A percentile compares a stretch with the other conserved stretches of the same genome.
These are phyloP conservation scores for Boletus coccyginus DNA, from an alignment of 768 basidiomycete species.

Conservation along the genomic window DNA sequence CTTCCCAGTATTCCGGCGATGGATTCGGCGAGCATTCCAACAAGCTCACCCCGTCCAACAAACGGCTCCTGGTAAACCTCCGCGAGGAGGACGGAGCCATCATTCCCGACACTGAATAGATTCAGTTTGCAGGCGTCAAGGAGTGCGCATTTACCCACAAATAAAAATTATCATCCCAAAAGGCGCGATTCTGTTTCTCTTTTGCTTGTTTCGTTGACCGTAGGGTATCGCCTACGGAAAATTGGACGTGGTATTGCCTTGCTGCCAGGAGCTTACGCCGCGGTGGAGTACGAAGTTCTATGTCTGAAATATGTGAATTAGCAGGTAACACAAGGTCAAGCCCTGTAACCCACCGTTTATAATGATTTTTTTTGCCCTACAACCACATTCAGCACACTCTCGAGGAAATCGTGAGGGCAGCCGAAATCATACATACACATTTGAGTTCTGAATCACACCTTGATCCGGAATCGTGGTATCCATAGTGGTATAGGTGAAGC, in stretches of 20 bases:
- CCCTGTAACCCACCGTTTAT: constrained; percentile 5
- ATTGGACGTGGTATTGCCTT: constrained; percentile 11
- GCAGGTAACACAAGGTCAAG: background rate
- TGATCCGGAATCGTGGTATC: background rate
- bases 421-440: constrained; percentile 1
- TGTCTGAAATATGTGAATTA: background rate
- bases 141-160: constrained; percentile 9
- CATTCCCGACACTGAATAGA: constrained; percentile 11
- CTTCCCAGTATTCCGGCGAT: constrained; percentile 9
- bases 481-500: background rate
- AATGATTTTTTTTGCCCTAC: constrained; percentile 9
- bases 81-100: constrained; percentile 8
- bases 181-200: constrained; percentile 5
- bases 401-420: background rate
- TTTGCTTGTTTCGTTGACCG: constrained; percentile 14
- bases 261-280: constrained; percentile 1
- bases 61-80: constrained; percentile 10
- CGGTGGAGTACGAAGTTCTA: constrained; percentile 9
- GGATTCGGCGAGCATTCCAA: constrained; percentile 11
- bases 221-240: constrained; percentile 5
- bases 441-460: background rate
- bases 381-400: background rate
- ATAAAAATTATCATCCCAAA: constrained; percentile 15
- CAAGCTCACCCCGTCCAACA: constrained; percentile 6
- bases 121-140: background rate